Percentiles rank a stretch among this genome's conserved stretches.
Evolutionary conservation across 345 rosid species (phyloP).

Genomic region (Eucalyptus pauciflora): DNA sequence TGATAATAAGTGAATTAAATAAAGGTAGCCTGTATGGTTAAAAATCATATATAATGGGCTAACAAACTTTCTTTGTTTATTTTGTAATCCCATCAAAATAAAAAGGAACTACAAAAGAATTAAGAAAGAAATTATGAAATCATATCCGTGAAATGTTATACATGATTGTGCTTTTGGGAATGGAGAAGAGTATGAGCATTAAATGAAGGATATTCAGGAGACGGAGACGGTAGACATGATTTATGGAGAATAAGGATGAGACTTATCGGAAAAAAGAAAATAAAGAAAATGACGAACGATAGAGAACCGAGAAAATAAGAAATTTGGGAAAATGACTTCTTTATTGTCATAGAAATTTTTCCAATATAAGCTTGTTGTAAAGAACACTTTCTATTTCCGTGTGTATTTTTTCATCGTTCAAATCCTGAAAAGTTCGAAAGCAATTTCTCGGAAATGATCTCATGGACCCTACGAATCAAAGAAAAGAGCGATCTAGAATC

Average conservation of each 20-base stretch:
- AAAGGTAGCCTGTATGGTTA: neutral
- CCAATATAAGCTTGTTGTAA: neutral
- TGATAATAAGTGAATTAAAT: neutral
- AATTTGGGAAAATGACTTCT: neutral
- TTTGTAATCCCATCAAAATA: neutral
- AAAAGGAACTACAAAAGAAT: neutral
- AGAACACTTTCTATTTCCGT: accelerated
- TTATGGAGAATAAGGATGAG: neutral
- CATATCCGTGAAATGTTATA: neutral
- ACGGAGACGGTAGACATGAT: neutral
- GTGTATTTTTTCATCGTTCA: neutral
- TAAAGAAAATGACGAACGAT: neutral
- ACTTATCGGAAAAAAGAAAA: neutral
- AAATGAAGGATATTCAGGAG: neutral
- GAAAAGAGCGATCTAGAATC: neutral
- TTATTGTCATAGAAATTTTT: accelerated
- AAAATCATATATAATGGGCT: neutral
- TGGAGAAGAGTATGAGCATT: neutral
- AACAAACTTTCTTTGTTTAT: neutral
- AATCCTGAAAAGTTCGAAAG: neutral
- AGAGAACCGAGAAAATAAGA: accelerated
- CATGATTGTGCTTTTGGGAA: neutral
- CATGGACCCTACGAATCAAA: neutral
- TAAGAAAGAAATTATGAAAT: neutral
- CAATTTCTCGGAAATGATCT: neutral